Evolutionary conservation across 108 stramenopile genomes (phyloP).

Genomic region (Cylindrotheca closterium): DNA sequence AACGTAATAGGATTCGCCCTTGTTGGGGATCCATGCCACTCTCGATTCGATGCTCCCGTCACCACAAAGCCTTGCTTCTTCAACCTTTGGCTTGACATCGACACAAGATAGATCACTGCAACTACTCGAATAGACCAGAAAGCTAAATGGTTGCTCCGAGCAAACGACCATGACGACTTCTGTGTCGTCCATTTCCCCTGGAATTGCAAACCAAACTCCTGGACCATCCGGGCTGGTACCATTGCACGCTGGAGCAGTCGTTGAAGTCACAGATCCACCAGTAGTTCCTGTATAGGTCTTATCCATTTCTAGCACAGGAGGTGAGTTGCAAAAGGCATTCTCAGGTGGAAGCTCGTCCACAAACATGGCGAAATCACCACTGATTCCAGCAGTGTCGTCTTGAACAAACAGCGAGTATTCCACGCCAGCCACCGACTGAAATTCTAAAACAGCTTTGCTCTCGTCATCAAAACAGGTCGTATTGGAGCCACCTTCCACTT

Average conservation of each 20-base stretch:
- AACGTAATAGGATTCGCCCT: neutral
- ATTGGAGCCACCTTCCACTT: neutral
- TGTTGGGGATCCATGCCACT: neutral
- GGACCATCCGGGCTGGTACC: neutral
- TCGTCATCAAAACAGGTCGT: neutral
- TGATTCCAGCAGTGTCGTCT: neutral
- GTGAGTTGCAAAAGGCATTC: neutral
- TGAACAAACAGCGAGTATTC: neutral
- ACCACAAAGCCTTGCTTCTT: neutral
- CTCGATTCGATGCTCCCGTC: neutral
- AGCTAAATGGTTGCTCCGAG: neutral
- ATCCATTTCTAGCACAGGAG: neutral
- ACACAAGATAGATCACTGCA: neutral
- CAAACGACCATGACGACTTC: neutral
- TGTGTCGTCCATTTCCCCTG: neutral
- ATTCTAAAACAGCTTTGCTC: neutral
- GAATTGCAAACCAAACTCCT: constrained; percentile 5
- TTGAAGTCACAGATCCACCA: neutral
- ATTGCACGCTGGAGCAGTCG: neutral
- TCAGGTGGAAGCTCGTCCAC: constrained; percentile 2
- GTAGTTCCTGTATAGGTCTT: neutral
- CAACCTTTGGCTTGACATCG: neutral
- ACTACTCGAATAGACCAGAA: neutral
- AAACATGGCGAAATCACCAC: constrained; percentile 1
- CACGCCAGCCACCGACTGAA: neutral